A percentile compares a stretch with the other conserved stretches of the same genome.
Evolutionary conservation across 306 rosid genomes (phyloP).

Genomic region (Vachellia collinsii): DNA sequence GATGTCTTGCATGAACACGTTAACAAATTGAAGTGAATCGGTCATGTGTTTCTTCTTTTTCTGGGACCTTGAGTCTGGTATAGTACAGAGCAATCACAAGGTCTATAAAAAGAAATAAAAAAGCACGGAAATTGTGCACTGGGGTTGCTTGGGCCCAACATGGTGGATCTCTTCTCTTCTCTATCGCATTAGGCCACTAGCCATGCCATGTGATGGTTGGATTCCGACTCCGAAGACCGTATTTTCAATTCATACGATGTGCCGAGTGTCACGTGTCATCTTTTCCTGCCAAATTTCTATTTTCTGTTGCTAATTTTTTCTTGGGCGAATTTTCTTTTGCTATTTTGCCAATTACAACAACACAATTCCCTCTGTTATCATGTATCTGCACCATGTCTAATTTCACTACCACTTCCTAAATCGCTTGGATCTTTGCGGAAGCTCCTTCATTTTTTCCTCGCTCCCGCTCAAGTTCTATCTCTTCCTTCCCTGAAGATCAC

Average conservation of each 20-base stretch:
- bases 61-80: too few relatives aligned
- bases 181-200: too few relatives aligned
- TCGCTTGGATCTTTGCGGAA: slow-evolving; percentile 54
- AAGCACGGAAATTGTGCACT: too few relatives aligned
- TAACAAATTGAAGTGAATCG: not conserved
- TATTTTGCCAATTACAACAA: slow-evolving; percentile 26
- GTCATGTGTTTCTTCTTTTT: too few relatives aligned
- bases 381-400: slow-evolving; percentile 20
- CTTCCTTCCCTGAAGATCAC: slow-evolving; percentile 41
- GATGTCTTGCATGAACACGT: not conserved
- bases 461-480: slow-evolving; percentile 17
- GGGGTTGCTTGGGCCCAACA: too few relatives aligned
- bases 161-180: too few relatives aligned
- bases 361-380: not conserved
- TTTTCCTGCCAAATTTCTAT: not conserved
- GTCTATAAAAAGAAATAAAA: too few relatives aligned
- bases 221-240: not conserved
- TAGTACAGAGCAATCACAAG: too few relatives aligned
- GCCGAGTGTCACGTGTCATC: slow-evolving; percentile 25
- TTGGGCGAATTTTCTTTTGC: not conserved
- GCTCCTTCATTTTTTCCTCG: slow-evolving; percentile 9
- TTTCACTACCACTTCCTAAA: slow-evolving; percentile 34
- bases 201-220: too few relatives aligned
- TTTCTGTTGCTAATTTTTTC: slow-evolving; percentile 2
- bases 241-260: slow-evolving; percentile 18